phyloP scores from a whole-genome alignment of 176 grass and related monocot species.

The Chrysopogon serrulatus region DNA sequence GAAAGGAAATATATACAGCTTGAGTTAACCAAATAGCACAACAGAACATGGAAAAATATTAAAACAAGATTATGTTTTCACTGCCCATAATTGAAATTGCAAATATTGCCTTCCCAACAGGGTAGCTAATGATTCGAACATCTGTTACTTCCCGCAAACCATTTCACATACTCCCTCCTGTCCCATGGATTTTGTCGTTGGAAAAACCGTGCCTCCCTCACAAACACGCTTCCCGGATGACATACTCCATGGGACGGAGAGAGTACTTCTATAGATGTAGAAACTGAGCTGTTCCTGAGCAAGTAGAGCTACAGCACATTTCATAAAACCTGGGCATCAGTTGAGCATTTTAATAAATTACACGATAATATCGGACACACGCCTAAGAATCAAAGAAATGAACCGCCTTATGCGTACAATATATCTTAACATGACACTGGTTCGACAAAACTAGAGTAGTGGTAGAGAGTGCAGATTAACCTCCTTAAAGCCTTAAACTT shows the following conservation, averaged over 20 bases:
- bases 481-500: conserved; percentile 51
- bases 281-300: background rate
- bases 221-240: no score
- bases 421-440: no score
- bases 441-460: conserved; percentile 38
- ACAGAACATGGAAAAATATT: no score
- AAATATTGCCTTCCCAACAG: background rate
- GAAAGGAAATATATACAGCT: background rate
- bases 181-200: no score
- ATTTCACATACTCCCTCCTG: no score
- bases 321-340: conserved; percentile 2
- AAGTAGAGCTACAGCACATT: background rate
- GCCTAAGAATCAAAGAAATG: no score
- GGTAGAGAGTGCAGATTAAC: background rate
- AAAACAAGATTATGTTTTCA: no score
- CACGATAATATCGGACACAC: background rate
- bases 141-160: no score
- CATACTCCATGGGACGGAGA: no score
- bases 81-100: background rate
- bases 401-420: no score
- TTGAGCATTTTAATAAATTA: background rate
- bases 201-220: no score
- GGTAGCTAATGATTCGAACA: background rate
- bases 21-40: no score
- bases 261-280: background rate